A percentile compares a stretch with the other conserved stretches of the same genome.
Conservation (phyloP, 2,329 filamentous ascomycete species). For the Rutstroemia sp. region DNA sequence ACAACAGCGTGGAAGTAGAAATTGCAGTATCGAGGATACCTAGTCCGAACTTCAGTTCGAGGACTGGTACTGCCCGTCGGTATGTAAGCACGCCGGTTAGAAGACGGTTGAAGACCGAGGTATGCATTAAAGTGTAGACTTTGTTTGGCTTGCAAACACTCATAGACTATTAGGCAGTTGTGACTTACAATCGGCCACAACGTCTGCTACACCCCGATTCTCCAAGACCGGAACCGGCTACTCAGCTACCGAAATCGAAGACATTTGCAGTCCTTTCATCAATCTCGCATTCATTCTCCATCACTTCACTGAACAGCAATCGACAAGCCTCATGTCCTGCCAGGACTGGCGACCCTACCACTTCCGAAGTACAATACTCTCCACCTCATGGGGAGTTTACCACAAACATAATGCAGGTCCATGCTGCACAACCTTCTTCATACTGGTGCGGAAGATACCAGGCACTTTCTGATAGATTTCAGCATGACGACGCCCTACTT, state of each 20-base stretch:
- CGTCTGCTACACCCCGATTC: conserved; percentile 14
- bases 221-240: conserved; percentile 5
- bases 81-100: conserved; percentile 14
- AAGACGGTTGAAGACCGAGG: conserved; percentile 14
- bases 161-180: neutral
- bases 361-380: conserved; percentile 7
- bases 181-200: conserved; percentile 5
- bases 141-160: neutral
- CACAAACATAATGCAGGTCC: conserved; percentile 29
- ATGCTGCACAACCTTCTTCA: conserved; percentile 37
- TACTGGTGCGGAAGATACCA: conserved; percentile 60
- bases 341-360: conserved; percentile 2
- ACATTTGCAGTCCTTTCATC: conserved; percentile 40
- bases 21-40: conserved; percentile 7
- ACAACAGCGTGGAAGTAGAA: neutral
- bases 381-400: conserved; percentile 4
- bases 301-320: conserved; percentile 6
- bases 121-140: neutral
- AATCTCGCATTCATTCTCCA: conserved; percentile 38
- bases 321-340: conserved; percentile 10
- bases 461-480: conserved; percentile 47
- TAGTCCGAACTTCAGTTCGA: neutral
- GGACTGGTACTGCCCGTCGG: conserved; percentile 4
- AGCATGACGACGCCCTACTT: conserved; percentile 33
- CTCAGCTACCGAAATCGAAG: conserved; percentile 34